A percentile compares a stretch with the other conserved stretches of the same genome.
Conservation (phyloP, 345 rosid species). For the Boechera stricta region DNA sequence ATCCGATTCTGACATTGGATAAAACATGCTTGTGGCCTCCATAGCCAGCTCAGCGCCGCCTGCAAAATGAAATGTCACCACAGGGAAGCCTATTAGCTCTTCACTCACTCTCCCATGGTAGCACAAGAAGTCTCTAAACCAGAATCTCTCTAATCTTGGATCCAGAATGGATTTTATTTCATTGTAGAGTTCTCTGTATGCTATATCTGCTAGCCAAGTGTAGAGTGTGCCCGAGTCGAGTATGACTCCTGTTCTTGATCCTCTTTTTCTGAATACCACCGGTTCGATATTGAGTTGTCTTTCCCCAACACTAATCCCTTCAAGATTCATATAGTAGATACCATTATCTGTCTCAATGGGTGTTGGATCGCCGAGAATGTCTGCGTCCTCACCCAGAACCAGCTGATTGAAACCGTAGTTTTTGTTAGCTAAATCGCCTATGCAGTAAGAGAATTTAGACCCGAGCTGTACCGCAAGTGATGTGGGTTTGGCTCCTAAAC, state of each 20-base stretch:
- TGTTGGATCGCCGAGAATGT: constrained; percentile 58
- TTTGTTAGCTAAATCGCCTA: constrained; percentile 52
- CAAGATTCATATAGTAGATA: constrained; percentile 50
- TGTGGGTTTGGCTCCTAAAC: constrained; percentile 50
- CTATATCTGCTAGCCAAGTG: constrained; percentile 52
- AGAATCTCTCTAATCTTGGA: constrained; percentile 32
- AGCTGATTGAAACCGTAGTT: constrained; percentile 50
- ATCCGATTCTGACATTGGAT: constrained; percentile 36
- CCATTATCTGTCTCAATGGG: constrained; percentile 49
- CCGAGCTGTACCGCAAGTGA: constrained; percentile 58
- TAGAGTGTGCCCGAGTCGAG: constrained; percentile 57
- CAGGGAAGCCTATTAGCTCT: constrained; percentile 62
- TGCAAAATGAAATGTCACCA: constrained; percentile 53
- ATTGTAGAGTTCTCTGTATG: constrained; percentile 45
- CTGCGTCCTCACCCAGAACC: constrained; percentile 53
- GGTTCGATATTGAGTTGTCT: constrained; percentile 52
- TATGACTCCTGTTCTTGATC: constrained; percentile 46
- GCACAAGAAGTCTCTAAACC: constrained; percentile 49
- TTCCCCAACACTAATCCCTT: constrained; percentile 58
- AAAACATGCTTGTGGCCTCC: constrained; percentile 56
- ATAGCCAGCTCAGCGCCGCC: constrained; percentile 62
- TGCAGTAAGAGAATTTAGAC: constrained; percentile 63
- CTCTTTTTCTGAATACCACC: constrained; percentile 35
- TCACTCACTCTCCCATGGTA: constrained; percentile 47
- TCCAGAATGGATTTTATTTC: constrained; percentile 47